Evolutionary conservation across 768 basidiomycete species (phyloP), one percentile per base, ranked within the genome.

Genomic region (Rhodotorula toruloides): DNA sequence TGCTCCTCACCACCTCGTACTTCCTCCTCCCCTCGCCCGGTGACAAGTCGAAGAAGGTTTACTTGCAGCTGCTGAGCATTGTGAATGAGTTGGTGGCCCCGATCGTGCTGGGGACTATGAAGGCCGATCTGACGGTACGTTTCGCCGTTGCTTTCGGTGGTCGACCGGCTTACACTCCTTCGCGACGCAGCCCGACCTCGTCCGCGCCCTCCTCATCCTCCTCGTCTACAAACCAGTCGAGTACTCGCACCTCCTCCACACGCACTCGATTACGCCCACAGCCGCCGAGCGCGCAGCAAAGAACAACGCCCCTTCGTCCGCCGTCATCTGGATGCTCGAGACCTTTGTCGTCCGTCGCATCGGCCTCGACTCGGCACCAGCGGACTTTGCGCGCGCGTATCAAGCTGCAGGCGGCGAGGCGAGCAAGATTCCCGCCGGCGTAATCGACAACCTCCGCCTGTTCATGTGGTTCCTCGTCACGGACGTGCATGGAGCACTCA

Each of bases 81-180:
- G 58, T 60, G 49, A 52, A 52, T 40, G 58, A 60, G 43, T 40
- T 60, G 25, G 16, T 60, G 4, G 58, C 49, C 9, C 49, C 49
- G 6, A 8, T 60, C 14, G 13, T 60, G 31, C 42, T 60, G 29
- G 12, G 31, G 27, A 22, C 3, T 27, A 27, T 3, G 31, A 25
- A 12, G 39, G 27, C 4, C 0, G 14, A 37, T 29, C 7, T 48
- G 9, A 48, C 47, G 27, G 47, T 48, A 16, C 13, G 47, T 29
- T 29, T 3, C 27, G 12, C 47, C 11, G 12, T 22, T 29, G 4
- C 27, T 8, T 31, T 25, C 47, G 13, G n/a, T n/a, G n/a, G n/a
- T n/a, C 27, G 46, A 47, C 46, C 25, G 12, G 4, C n/a, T 14
- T 17, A 14, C 12, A 11, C 47, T n/a, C 25, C 7, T 12, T 27